Evolutionary conservation across 352 stramenopile species (phyloP).

Genomic region (Phytopythium cucurbitacearum): DNA sequence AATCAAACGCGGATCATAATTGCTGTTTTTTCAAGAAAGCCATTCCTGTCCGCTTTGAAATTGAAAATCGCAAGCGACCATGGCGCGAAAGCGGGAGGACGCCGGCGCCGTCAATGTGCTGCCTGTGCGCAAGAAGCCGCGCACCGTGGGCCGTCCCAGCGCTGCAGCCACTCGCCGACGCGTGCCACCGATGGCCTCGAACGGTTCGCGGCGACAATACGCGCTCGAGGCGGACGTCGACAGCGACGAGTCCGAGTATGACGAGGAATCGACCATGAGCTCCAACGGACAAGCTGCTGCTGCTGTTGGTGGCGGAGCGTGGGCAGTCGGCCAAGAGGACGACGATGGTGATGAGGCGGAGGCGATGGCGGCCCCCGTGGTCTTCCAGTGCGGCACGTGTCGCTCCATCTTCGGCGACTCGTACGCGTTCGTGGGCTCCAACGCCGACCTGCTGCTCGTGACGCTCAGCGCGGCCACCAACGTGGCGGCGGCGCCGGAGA

Average conservation of each 20-base stretch:
- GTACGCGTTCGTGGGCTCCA: constrained; percentile 79
- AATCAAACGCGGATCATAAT: too few relatives aligned
- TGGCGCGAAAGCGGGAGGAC: constrained; percentile 48
- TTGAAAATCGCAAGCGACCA: neutral
- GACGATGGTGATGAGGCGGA: constrained; percentile 41
- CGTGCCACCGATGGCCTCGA: neutral
- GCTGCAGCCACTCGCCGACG: neutral
- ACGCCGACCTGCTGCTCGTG: constrained; percentile 60
- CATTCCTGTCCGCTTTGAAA: too few relatives aligned
- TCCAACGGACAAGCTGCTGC: constrained; percentile 7
- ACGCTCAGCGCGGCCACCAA: constrained; percentile 75
- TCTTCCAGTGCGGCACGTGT: constrained; percentile 84
- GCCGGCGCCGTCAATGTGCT: constrained; percentile 18
- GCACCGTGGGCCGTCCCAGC: neutral
- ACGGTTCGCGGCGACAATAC: neutral
- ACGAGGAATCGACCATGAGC: constrained; percentile 31
- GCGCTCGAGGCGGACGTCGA: neutral
- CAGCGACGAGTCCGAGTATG: constrained; percentile 16
- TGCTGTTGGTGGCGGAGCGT: too few relatives aligned
- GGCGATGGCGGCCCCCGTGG: constrained; percentile 58
- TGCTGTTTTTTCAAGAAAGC: too few relatives aligned
- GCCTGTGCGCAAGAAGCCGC: constrained; percentile 25
- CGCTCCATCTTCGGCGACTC: constrained; percentile 82
- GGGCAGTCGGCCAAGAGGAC: constrained; percentile 22
- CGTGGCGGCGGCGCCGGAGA: constrained; percentile 32